These are phyloP conservation scores for Solanum hybrid DNA, from an alignment of 305 asterid species.

Conservation along the genomic window DNA sequence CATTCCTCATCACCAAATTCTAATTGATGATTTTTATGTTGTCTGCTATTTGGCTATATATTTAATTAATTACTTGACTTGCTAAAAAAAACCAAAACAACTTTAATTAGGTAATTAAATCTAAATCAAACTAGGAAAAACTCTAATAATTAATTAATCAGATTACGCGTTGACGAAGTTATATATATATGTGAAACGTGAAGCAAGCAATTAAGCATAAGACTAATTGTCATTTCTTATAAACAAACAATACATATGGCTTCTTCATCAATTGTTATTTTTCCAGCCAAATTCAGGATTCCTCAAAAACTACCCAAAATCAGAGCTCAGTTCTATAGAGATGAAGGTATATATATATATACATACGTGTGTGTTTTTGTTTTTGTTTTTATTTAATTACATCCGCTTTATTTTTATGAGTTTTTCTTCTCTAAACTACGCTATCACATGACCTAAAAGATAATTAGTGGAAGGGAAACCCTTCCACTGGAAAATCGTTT, in stretches of 20 bases:
- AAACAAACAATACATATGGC: conserved; percentile 11
- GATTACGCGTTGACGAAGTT: not conserved
- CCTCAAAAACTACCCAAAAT: conserved; percentile 20
- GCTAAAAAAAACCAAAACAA: not conserved
- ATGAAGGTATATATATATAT: conserved; percentile 29
- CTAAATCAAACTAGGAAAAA: not conserved
- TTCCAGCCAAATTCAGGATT: conserved; percentile 9
- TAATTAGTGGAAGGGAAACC: not conserved
- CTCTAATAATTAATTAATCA: not conserved
- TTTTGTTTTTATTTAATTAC: too few species aligned
- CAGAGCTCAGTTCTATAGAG: conserved; percentile 39
- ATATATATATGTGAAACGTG: not conserved
- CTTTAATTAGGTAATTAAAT: not conserved
- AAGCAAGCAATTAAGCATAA: not conserved
- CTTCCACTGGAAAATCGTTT: not conserved
- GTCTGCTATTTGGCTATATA: not conserved
- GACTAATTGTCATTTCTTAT: not conserved
- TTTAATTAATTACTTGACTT: not conserved
- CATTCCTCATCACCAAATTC: not conserved
- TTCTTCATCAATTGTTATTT: conserved; percentile 17
- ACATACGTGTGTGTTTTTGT: too few species aligned
- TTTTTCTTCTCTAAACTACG: not conserved
- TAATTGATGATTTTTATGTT: not conserved
- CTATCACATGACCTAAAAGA: not conserved
- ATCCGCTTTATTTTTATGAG: too few species aligned